Evolutionary conservation across 768 basidiomycete genomes (phyloP), one percentile per base, ranked within the genome.

Genomic region (Phlebiopsis gigantea): DNA sequence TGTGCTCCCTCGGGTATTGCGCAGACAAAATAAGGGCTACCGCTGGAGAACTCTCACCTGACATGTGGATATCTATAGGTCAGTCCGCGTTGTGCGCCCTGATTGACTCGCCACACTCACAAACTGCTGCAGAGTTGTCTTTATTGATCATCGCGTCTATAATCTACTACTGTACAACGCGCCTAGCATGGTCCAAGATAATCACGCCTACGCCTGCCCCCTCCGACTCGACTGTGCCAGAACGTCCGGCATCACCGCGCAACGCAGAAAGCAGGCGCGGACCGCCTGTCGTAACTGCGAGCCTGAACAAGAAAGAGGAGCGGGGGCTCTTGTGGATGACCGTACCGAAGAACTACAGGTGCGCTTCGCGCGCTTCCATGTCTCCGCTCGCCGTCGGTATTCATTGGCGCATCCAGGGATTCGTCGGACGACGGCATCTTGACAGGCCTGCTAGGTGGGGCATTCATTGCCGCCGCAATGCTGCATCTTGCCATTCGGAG

Each of bases 241-340:
- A 47, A 28, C 60, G 66, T 22, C 66, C 68, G 4, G 66, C 76
- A 15, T 75, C 76, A 15, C 79, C 82, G 41, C 80, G 66, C 65
- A 71, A 56, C 50, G 66, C 56, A 54, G 85, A 86, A 10, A 62
- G 61, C 45, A 79, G 70, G 65, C 81, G 79, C 46, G 52, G 62
- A 7, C 57, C 66, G 19, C 57, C 66, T n/a, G 44, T 50, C 34
- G 53, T 53, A 9, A 57, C 50, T 52, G 44, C 59, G 51, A 66
- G 68, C 25, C 53, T 63, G 28, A 57, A 63, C 26, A 72, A 58
- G 53, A 82, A 78, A 70, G 72, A 73, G 22, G 79, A 82, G 63
- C 82, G 84, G 55, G 84, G 85, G 30, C 88, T 84, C 65, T 79
- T 93, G 24, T 93, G 90, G 90, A 93, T 93, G 91, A 88, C 90